These are phyloP conservation scores for Yamadazyma trypodendri DNA, from an alignment of 1,139 yeast genomes.

Conservation along the genomic window DNA sequence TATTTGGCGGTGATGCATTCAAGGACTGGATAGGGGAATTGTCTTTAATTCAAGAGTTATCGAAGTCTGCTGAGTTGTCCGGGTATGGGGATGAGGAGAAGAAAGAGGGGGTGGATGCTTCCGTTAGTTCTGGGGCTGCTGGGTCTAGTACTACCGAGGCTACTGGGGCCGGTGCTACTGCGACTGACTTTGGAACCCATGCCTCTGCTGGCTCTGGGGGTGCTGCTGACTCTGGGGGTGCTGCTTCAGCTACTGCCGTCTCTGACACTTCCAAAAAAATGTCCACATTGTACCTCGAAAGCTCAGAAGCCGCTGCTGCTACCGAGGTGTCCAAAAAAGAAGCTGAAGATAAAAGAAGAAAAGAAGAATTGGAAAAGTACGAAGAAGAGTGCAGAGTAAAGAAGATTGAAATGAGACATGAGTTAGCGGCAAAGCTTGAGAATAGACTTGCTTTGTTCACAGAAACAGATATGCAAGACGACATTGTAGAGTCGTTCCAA, in stretches of 20 bases:
- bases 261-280: not conserved
- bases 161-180: not conserved
- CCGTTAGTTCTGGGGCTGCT: not conserved
- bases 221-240: not conserved
- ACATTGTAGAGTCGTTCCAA: constrained; percentile 66
- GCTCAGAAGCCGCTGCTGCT: constrained; percentile 9
- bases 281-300: constrained; percentile 12
- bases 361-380: constrained; percentile 68
- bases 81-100: constrained; percentile 26
- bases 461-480: constrained; percentile 74
- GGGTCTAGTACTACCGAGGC: too few species aligned
- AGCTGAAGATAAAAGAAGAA: constrained; percentile 45
- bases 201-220: not conserved
- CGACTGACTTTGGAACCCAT: not conserved
- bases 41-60: constrained; percentile 57
- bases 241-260: not conserved
- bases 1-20: constrained; percentile 87
- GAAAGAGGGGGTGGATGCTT: constrained; percentile 9
- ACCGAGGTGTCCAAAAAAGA: constrained; percentile 31
- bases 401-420: constrained; percentile 70
- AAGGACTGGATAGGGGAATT: constrained; percentile 79
- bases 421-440: constrained; percentile 61
- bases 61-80: constrained; percentile 55
- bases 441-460: constrained; percentile 74
- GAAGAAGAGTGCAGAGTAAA: constrained; percentile 76